Percentiles rank a stretch among this genome's conserved stretches.
phyloP scores from a whole-genome alignment of 2,329 filamentous ascomycete genomes.

The Phyllosticta citrichinensis region DNA sequence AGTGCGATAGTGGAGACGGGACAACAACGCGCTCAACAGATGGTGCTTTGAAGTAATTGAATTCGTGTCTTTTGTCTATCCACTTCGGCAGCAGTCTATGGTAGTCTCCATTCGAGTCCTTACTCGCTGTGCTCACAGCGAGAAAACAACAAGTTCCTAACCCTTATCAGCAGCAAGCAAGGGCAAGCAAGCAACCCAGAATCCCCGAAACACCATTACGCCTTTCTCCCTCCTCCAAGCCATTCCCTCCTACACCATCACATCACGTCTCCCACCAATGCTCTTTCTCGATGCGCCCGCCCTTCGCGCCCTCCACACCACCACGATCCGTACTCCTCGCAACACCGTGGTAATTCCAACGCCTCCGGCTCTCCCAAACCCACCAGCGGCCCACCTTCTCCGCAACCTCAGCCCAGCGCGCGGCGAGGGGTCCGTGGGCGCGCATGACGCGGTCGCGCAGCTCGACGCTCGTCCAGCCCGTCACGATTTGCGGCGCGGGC shows the following conservation, averaged over 20 bases:
- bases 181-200: too few species aligned
- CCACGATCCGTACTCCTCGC: slow-evolving; percentile 17
- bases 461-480: slow-evolving; percentile 17
- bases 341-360: slow-evolving; percentile 17
- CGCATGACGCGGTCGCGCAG: slow-evolving; percentile 19
- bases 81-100: too few species aligned
- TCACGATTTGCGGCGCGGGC: slow-evolving; percentile 12
- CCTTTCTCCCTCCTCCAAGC: not conserved
- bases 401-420: slow-evolving; percentile 27
- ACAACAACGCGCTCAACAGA: too few species aligned
- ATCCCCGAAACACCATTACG: not conserved
- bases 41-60: too few species aligned
- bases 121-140: too few species aligned
- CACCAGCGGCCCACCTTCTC: slow-evolving; percentile 30
- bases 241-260: not conserved
- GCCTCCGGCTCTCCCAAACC: slow-evolving; percentile 23
- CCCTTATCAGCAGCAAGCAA: too few species aligned
- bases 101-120: too few species aligned
- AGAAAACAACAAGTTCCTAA: too few species aligned
- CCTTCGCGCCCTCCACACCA: slow-evolving; percentile 13
- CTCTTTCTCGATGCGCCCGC: slow-evolving; percentile 16
- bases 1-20: too few species aligned
- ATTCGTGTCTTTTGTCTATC: too few species aligned
- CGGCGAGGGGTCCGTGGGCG: slow-evolving; percentile 24
- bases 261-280: slow-evolving; percentile 18